Evolutionary conservation across 345 rosid species (phyloP).

Genomic region (Salix caprea): DNA sequence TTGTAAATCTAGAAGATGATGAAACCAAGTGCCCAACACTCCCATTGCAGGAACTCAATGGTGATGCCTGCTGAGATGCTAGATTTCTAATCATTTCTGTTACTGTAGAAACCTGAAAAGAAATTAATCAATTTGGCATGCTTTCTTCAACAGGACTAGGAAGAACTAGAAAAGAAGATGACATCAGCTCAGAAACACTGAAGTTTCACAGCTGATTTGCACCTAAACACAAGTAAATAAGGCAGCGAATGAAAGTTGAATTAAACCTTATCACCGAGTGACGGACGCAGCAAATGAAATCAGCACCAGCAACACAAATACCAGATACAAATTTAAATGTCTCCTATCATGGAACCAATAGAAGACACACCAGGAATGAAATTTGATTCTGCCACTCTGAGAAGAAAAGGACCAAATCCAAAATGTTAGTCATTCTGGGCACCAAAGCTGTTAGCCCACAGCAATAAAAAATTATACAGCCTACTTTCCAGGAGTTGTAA

Average conservation of each 20-base stretch:
- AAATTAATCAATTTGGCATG: constrained; percentile 30
- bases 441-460: neutral
- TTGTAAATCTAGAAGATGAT: constrained; percentile 30
- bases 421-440: neutral
- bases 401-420: neutral
- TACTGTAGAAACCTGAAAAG: constrained; percentile 43
- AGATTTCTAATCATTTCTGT: constrained; percentile 42
- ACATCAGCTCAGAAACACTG: constrained; percentile 26
- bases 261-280: constrained; percentile 13
- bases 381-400: neutral
- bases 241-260: neutral
- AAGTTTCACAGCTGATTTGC: constrained; percentile 14
- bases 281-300: neutral
- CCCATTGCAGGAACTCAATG: constrained; percentile 29
- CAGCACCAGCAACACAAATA: neutral
- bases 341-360: neutral
- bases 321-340: neutral
- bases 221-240: constrained; percentile 10
- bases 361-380: neutral
- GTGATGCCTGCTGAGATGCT: constrained; percentile 31
- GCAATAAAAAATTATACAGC: neutral
- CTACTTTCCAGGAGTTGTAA: neutral
- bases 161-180: constrained; percentile 45
- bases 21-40: constrained; percentile 33
- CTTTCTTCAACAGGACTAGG: constrained; percentile 28